Evolutionary conservation across 176 grass and related monocot genomes (phyloP).

Genomic region (Rhynchospora breviuscula): DNA sequence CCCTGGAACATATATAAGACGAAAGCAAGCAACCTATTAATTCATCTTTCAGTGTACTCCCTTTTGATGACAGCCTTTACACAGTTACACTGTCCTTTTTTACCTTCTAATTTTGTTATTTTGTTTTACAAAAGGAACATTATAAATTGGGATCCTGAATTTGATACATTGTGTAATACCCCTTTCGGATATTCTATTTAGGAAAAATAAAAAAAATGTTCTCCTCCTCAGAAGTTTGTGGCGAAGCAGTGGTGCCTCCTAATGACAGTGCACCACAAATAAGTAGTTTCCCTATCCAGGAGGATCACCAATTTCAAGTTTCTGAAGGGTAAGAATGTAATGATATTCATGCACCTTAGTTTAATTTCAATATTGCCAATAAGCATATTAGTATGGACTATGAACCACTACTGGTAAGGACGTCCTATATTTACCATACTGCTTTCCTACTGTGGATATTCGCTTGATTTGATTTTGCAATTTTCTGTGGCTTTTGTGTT

Average conservation of each 20-base stretch:
- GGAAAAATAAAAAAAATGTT: background rate
- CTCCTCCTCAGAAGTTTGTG: slow-evolving; percentile 4
- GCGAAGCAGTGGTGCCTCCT: background rate
- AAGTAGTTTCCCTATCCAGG: slow-evolving; percentile 17
- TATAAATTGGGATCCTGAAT: background rate
- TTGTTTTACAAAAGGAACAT: background rate
- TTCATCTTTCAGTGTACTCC: background rate
- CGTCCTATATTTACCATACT: background rate
- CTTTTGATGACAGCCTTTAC: background rate
- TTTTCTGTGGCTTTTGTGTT: background rate
- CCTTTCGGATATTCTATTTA: background rate
- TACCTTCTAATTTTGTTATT: background rate
- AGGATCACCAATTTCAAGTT: slow-evolving; percentile 17
- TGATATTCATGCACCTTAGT: background rate
- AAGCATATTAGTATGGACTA: background rate
- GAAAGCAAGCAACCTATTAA: background rate
- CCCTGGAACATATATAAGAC: background rate
- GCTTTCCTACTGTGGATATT: background rate
- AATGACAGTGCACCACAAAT: slow-evolving; percentile 8
- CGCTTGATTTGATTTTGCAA: background rate
- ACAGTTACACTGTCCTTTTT: background rate
- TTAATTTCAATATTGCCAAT: background rate
- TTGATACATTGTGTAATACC: background rate
- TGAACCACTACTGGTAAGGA: background rate
- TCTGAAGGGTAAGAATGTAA: slow-evolving; percentile 19